phyloP scores from a whole-genome alignment of 164 flowering plant species.

The Vitis rotundifolia region DNA sequence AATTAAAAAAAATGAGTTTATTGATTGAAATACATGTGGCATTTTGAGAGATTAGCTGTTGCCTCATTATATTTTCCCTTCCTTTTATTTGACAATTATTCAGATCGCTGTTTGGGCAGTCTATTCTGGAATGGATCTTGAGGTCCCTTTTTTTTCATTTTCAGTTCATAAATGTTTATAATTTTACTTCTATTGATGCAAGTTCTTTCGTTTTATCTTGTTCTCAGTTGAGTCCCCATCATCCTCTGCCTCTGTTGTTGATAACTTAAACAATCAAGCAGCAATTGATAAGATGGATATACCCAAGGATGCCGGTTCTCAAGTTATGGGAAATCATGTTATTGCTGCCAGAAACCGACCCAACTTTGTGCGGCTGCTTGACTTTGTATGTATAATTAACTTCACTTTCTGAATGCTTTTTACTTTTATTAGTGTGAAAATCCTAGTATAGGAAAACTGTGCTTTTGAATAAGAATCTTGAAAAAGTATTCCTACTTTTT shows the following conservation, averaged over 20 bases:
- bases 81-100: no score
- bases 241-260: conserved; percentile 21
- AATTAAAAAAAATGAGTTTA: no score
- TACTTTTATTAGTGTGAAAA: no score
- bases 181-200: no score
- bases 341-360: conserved; percentile 17
- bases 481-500: neutral
- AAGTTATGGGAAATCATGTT: conserved; percentile 9
- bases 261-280: conserved; percentile 18
- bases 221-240: conserved; percentile 19
- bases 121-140: no score
- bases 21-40: no score
- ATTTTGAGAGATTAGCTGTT: no score
- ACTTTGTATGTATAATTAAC: conserved; percentile 7
- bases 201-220: neutral
- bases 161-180: no score
- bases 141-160: no score
- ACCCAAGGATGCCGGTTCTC: conserved; percentile 10
- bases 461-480: neutral
- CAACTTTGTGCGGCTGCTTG: conserved; percentile 18
- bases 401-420: neutral
- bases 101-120: no score
- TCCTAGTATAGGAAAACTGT: neutral
- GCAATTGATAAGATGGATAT: conserved; percentile 1
- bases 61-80: no score